phyloP scores from a whole-genome alignment of 169 alveolate species.

The Theileria sp. region DNA sequence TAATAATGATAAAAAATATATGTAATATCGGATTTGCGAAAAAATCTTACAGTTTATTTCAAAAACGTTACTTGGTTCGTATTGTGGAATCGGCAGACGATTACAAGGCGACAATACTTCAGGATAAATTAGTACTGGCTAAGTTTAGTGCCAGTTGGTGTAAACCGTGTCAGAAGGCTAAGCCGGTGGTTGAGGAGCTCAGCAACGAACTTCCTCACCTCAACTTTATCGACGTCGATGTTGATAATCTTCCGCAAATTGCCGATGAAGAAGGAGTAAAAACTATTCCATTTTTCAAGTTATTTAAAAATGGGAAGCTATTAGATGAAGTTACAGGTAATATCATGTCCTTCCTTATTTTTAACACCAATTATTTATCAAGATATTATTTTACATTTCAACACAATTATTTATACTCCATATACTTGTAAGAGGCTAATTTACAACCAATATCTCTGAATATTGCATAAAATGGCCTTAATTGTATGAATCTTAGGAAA shows the following conservation, averaged over 20 bases:
- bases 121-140: slow-evolving; percentile 66
- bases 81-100: slow-evolving; percentile 65
- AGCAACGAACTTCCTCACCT: slow-evolving; percentile 54
- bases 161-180: slow-evolving; percentile 79
- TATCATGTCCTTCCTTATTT: background rate
- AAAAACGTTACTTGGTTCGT: slow-evolving; percentile 49
- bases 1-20: background rate
- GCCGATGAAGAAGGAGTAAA: slow-evolving; percentile 71
- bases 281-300: slow-evolving; percentile 64
- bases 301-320: slow-evolving; percentile 57
- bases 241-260: slow-evolving; percentile 61
- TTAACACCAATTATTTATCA: background rate
- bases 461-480: background rate
- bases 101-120: slow-evolving; percentile 59
- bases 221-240: slow-evolving; percentile 63
- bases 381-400: background rate
- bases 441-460: background rate
- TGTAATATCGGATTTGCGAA: background rate
- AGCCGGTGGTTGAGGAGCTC: slow-evolving; percentile 66
- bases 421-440: background rate
- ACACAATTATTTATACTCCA: background rate
- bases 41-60: background rate
- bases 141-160: slow-evolving; percentile 81
- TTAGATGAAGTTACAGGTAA: slow-evolving; percentile 56
- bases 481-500: background rate